Conservation (phyloP, 305 asterid genomes). For the Coffea humblotiana region DNA sequence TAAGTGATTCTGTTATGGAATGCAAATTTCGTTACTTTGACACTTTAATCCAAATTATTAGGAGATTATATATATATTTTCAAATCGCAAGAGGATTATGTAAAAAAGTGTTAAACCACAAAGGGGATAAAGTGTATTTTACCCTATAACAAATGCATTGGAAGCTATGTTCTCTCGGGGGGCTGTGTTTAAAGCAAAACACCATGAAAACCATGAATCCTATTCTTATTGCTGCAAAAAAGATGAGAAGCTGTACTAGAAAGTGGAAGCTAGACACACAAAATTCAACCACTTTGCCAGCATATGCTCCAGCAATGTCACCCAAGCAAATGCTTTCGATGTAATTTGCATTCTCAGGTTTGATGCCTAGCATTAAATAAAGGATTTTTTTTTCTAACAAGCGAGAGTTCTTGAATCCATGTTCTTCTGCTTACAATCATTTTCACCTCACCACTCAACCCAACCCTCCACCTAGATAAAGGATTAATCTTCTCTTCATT, state of each 20-base stretch:
- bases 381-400: no score
- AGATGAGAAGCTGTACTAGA: not conserved
- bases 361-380: not conserved
- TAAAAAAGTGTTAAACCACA: no score
- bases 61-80: no score
- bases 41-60: no score
- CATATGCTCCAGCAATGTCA: not conserved
- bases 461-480: not conserved
- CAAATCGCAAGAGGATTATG: no score
- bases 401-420: no score
- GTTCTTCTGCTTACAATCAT: no score
- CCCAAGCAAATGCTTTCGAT: not conserved
- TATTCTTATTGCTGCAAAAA: slow-evolving; percentile 8
- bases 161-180: slow-evolving; percentile 7
- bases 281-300: not conserved
- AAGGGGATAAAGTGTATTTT: no score
- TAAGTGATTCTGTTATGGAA: no score
- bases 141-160: not conserved
- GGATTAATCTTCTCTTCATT: no score
- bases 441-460: no score
- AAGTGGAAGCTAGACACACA: not conserved
- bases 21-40: no score
- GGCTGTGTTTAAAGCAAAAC: slow-evolving; percentile 15
- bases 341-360: not conserved
- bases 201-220: slow-evolving; percentile 23